Base-by-base conservation (phyloP, 371 early-diverging fungal species). In the Zopfochytrium polystomum region DNA sequence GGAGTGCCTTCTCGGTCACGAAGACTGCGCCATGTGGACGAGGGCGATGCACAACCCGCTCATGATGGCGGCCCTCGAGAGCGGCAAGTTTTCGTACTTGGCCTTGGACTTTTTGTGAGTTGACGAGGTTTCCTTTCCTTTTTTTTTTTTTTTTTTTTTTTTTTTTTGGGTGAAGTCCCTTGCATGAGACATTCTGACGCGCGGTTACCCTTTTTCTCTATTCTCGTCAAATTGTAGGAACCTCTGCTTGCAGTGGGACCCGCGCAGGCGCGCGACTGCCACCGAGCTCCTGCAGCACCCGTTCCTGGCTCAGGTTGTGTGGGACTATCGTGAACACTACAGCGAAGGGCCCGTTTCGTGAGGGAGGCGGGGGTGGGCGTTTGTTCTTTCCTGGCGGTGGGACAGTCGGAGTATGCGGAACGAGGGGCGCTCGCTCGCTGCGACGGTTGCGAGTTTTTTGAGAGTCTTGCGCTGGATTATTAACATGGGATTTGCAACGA, bases 231-330 rank as follows among this genome's bases (percentile, higher is more conserved):
- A 3, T 33, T 20, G n/a, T 22, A 60, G 60, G 30, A 60, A 60
- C 30, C 60, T 60, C n/a, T 60, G 60, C 53, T 32, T 60, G 18
- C 60, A 60, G 52, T 60, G 60, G 60, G 43, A 60, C 44, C 60
- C 60, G 13, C 45, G 44, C 31, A 49, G 52, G 25, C 51, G 60
- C 34, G 52, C 60, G 5, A 51, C 52, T 32, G 60, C 60, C 11
- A 22, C 9, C 3, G 60, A 60, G 9, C 33, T 60, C 4, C 44
- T 60, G 22, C 45, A 52, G 13, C 60, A 60, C 33, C 60, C 59
- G 3, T 58, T 58, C 38, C 20, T 58, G 3, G 6, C 29, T 6
- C 13, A 42, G 23, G 55, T 52, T 13, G 52, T 27, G 11, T 52
- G 52, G 48, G 25, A 25, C 9, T 22, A 48, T 22, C 7, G 23